These are phyloP conservation scores for Omphalotus guepiniiformis DNA, from an alignment of 768 basidiomycete species.

Conservation along the genomic window DNA sequence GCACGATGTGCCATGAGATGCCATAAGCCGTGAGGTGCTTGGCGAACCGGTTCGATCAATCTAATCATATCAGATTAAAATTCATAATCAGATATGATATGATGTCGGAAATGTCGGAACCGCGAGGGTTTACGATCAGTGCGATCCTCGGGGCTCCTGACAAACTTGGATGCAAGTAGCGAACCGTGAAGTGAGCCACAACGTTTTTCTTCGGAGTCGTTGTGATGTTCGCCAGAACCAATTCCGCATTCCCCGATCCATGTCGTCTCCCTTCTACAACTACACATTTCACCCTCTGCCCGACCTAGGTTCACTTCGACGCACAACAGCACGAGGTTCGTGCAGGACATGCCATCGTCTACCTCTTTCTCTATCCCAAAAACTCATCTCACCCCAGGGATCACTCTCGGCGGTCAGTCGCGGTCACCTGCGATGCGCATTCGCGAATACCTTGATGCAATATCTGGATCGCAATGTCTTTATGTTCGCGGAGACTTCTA, in stretches of 20 bases:
- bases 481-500: conserved; percentile 1
- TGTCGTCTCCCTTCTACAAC: not conserved
- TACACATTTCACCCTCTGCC: conserved; percentile 5
- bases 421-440: not conserved
- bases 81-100: too few relatives aligned
- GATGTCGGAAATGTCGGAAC: too few relatives aligned
- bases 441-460: conserved; percentile 3
- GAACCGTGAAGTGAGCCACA: too few relatives aligned
- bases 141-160: too few relatives aligned
- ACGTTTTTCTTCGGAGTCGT: too few relatives aligned
- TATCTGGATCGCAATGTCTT: conserved; percentile 1
- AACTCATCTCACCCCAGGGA: not conserved
- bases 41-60: too few relatives aligned
- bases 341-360: not conserved
- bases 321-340: not conserved
- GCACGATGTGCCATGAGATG: too few relatives aligned
- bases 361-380: not conserved
- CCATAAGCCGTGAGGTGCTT: too few relatives aligned
- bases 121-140: too few relatives aligned
- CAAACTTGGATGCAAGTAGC: too few relatives aligned
- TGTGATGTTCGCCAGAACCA: not conserved
- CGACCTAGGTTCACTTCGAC: conserved; percentile 6
- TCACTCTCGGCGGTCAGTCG: not conserved
- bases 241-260: not conserved
- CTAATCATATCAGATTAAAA: too few relatives aligned